Percentiles rank a stretch among this genome's conserved stretches.
Conservation (phyloP, 1,284 basidiomycete species). For the Ganoderma multipileum region DNA sequence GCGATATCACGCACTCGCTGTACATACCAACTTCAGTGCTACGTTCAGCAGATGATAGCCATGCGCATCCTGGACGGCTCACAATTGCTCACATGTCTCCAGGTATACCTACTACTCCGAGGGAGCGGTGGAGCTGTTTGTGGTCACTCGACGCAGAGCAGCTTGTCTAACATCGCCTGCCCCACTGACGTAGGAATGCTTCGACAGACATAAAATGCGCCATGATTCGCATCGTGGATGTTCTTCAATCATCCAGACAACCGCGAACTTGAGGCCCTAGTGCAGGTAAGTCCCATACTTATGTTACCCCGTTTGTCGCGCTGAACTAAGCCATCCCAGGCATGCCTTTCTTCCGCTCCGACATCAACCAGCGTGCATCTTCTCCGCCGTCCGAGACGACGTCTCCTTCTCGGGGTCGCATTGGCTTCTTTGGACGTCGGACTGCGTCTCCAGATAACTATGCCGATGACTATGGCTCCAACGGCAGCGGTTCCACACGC, state of each 20-base stretch:
- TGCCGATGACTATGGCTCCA: conserved; percentile 7
- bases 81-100: background rate
- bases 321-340: background rate
- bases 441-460: conserved; percentile 24
- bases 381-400: conserved; percentile 26
- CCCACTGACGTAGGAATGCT: conserved; percentile 33
- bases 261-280: background rate
- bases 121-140: background rate
- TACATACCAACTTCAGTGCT: too few relatives aligned
- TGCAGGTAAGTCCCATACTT: background rate
- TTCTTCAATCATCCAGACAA: background rate
- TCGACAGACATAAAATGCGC: conserved; percentile 16
- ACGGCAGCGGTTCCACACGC: conserved; percentile 22
- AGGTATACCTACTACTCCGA: background rate
- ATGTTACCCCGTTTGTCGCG: background rate
- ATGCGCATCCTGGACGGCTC: background rate
- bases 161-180: background rate
- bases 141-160: background rate
- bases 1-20: background rate
- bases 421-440: conserved; percentile 33
- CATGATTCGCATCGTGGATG: background rate
- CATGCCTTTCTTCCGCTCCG: conserved; percentile 33
- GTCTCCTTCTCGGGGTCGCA: conserved; percentile 25
- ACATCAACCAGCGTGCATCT: conserved; percentile 21
- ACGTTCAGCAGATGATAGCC: background rate